These are phyloP conservation scores for Cardamine chenopodiifolia DNA, from an alignment of 345 rosid species.

Conservation along the genomic window DNA sequence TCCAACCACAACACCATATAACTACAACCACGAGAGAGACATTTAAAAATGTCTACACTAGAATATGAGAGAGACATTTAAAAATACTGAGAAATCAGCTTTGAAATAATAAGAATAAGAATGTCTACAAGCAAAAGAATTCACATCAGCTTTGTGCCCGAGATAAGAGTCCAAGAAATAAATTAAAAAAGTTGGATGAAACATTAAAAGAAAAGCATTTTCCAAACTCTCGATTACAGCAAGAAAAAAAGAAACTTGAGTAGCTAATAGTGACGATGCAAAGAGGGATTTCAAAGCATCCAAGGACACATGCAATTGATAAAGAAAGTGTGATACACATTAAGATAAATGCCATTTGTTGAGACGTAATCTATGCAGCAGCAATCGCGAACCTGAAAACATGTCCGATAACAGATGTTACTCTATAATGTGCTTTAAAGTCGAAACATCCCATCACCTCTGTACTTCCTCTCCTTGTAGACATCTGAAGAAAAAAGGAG, in stretches of 20 bases:
- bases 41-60: conserved; percentile 58
- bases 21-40: conserved; percentile 57
- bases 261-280: too few species aligned
- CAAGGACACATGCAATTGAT: too few species aligned
- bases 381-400: conserved; percentile 75
- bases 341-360: too few species aligned
- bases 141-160: neutral
- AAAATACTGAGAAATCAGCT: conserved; percentile 17
- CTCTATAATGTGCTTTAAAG: conserved; percentile 57
- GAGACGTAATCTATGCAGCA: too few species aligned
- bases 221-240: too few species aligned
- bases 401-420: conserved; percentile 91
- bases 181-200: neutral
- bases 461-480: conserved; percentile 73
- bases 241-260: too few species aligned
- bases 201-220: neutral
- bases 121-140: neutral
- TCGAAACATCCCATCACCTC: too few species aligned
- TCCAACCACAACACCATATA: conserved; percentile 93
- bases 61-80: conserved; percentile 42
- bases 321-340: too few species aligned
- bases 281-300: too few species aligned
- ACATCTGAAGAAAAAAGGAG: conserved; percentile 56
- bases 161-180: conserved; percentile 1
- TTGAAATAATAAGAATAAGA: neutral